Percentiles rank a stretch among this genome's conserved stretches.
phyloP scores from a whole-genome alignment of 495 filamentous ascomycete species.

The Aspergillus taichungensis region DNA sequence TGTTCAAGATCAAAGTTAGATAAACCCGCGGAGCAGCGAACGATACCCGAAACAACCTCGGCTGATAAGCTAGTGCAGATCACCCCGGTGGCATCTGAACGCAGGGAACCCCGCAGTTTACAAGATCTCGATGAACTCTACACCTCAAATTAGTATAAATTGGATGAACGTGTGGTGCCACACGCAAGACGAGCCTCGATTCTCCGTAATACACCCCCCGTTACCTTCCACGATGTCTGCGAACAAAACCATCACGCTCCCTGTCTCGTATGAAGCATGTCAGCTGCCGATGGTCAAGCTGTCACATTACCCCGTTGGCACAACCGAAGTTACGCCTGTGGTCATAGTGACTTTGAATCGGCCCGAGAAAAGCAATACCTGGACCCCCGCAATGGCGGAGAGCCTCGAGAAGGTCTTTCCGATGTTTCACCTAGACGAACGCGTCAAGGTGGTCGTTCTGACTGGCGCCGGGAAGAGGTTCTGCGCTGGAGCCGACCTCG shows the following conservation, averaged over 20 bases:
- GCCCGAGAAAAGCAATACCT: slow-evolving; percentile 50
- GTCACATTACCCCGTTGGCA: slow-evolving; percentile 37
- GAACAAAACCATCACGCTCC: slow-evolving; percentile 8
- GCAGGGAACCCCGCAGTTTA: too few relatives aligned
- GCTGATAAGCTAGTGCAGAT: too few relatives aligned
- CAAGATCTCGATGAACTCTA: too few relatives aligned
- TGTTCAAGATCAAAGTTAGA: too few relatives aligned
- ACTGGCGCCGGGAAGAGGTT: slow-evolving; percentile 48
- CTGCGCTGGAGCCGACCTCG: slow-evolving; percentile 52
- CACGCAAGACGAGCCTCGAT: too few relatives aligned
- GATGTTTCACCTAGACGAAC: slow-evolving; percentile 39
- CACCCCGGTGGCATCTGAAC: too few relatives aligned
- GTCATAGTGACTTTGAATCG: slow-evolving; percentile 46
- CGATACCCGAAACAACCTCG: too few relatives aligned
- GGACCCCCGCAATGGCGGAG: slow-evolving; percentile 42
- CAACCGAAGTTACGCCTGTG: slow-evolving; percentile 38
- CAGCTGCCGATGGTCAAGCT: slow-evolving; percentile 39
- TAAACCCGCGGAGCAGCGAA: too few relatives aligned
- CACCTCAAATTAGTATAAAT: too few relatives aligned
- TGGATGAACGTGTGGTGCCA: too few relatives aligned
- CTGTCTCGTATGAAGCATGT: slow-evolving; percentile 23
- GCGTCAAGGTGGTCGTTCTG: slow-evolving; percentile 46
- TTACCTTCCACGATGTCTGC: neutral
- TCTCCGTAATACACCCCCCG: too few relatives aligned
- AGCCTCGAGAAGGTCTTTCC: slow-evolving; percentile 44